Evolutionary conservation across 1,284 basidiomycete genomes (phyloP).

Genomic region (Cutaneotrichosporon dermatis): DNA sequence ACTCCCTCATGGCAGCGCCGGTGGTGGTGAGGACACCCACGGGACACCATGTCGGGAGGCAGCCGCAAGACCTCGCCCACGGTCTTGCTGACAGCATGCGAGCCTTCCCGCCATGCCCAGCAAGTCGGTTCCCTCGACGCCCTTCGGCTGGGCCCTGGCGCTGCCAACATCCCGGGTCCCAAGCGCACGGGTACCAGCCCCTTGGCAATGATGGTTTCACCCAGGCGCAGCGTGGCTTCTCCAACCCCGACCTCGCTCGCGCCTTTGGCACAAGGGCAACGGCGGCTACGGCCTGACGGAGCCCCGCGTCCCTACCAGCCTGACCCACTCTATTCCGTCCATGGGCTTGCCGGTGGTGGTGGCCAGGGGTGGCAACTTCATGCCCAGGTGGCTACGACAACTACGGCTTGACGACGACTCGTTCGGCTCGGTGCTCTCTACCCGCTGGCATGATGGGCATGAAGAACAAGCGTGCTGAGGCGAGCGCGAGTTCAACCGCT

Average conservation of each 20-base stretch:
- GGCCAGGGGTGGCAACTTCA: conserved; percentile 38
- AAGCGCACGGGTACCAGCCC: conserved; percentile 35
- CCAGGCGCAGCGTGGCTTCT: conserved; percentile 46
- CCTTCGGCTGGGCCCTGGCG: conserved; percentile 36
- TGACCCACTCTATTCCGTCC: conserved; percentile 42
- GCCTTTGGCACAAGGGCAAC: conserved; percentile 59
- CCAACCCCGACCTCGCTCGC: conserved; percentile 50
- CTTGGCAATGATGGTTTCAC: conserved; percentile 34
- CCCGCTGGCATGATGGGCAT: conserved; percentile 72
- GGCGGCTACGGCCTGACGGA: conserved; percentile 25
- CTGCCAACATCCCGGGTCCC: conserved; percentile 21
- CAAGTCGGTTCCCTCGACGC: conserved; percentile 48
- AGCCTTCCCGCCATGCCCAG: conserved; percentile 47
- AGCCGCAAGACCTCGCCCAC: conserved; percentile 36
- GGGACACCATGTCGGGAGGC: conserved; percentile 14
- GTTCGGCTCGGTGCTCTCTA: conserved; percentile 72
- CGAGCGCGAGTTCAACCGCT: conserved; percentile 94
- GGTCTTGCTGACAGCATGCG: conserved; percentile 48
- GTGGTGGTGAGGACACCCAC: conserved; percentile 42
- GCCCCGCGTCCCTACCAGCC: conserved; percentile 40
- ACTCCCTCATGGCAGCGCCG: conserved; percentile 56
- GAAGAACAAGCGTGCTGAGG: conserved; percentile 88
- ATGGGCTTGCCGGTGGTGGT: conserved; percentile 25
- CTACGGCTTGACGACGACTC: conserved; percentile 61
- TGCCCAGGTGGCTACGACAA: conserved; percentile 55